Conservation (phyloP, 2,329 filamentous ascomycete species). For the Pseudogymnoascus sp. region DNA sequence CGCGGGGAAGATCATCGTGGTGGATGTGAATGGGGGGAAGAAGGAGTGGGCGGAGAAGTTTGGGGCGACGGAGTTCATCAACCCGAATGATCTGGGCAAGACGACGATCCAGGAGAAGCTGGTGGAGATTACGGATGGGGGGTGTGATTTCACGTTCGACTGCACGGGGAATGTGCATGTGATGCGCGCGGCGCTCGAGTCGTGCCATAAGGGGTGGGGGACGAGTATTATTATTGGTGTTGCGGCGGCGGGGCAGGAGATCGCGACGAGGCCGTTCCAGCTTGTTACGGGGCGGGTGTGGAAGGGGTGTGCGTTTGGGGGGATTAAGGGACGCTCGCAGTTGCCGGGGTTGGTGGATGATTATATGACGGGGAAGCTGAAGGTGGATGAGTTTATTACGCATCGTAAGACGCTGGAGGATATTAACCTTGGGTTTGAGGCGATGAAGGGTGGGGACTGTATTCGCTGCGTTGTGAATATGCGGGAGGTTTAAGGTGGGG, state of each 20-base stretch:
- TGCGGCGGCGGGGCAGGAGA: slow-evolving; percentile 91
- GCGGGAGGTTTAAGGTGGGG: slow-evolving; percentile 21
- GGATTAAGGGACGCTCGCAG: slow-evolving; percentile 94
- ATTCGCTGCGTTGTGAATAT: slow-evolving; percentile 85
- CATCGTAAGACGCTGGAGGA: slow-evolving; percentile 74
- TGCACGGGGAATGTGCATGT: slow-evolving; percentile 96
- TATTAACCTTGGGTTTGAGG: slow-evolving; percentile 84
- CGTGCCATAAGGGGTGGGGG: slow-evolving; percentile 99
- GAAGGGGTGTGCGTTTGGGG: slow-evolving; percentile 96
- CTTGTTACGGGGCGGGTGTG: slow-evolving; percentile 95
- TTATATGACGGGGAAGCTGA: slow-evolving; percentile 82
- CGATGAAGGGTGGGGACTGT: slow-evolving; percentile 95
- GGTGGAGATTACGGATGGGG: slow-evolving; percentile 95
- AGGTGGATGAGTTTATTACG: slow-evolving; percentile 99
- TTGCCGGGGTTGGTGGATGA: slow-evolving; percentile 79
- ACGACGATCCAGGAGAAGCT: slow-evolving; percentile 87
- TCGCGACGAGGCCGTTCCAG: slow-evolving; percentile 92
- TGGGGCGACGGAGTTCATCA: slow-evolving; percentile 93
- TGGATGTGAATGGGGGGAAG: slow-evolving; percentile 80
- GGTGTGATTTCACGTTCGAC: slow-evolving; percentile 98
- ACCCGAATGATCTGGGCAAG: slow-evolving; percentile 65
- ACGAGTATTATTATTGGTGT: slow-evolving; percentile 97
- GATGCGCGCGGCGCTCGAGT: slow-evolving; percentile 91
- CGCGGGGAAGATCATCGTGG: slow-evolving; percentile 46
- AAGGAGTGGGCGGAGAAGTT: slow-evolving; percentile 92